A percentile compares a stretch with the other conserved stretches of the same genome.
phyloP scores from a whole-genome alignment of 139 green algal species.

The Picochlorum costavermella region DNA sequence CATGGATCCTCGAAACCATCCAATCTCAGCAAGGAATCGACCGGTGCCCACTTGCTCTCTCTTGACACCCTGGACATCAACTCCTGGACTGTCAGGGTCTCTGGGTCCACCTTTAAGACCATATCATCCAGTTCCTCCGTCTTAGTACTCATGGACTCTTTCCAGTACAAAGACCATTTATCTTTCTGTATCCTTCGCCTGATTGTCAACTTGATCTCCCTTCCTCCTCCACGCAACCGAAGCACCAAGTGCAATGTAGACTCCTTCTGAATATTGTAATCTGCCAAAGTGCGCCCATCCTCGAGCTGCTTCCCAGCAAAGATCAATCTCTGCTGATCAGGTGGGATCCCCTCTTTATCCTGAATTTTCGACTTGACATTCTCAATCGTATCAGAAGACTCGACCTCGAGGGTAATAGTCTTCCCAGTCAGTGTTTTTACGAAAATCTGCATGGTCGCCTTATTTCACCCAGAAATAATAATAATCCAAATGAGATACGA shows the following conservation, averaged over 20 bases:
- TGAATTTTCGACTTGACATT: slow-evolving; percentile 95
- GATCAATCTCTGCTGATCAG: slow-evolving; percentile 95
- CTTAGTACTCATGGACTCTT: slow-evolving; percentile 59
- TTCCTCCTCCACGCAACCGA: slow-evolving; percentile 20
- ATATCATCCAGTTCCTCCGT: slow-evolving; percentile 26
- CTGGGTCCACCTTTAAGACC: slow-evolving; percentile 19
- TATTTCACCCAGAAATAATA: neutral
- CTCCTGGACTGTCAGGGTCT: slow-evolving; percentile 10
- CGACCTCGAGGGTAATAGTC: slow-evolving; percentile 91
- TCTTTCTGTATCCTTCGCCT: slow-evolving; percentile 65
- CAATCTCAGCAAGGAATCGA: slow-evolving; percentile 23
- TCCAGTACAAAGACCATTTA: slow-evolving; percentile 82
- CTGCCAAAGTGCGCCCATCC: slow-evolving; percentile 87
- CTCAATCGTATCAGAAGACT: slow-evolving; percentile 71
- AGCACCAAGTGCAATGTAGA: slow-evolving; percentile 42
- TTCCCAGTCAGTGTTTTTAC: slow-evolving; percentile 81
- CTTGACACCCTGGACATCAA: slow-evolving; percentile 23
- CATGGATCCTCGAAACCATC: slow-evolving; percentile 39
- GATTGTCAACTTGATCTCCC: slow-evolving; percentile 37
- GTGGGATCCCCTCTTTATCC: slow-evolving; percentile 92
- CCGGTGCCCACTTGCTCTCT: slow-evolving; percentile 20
- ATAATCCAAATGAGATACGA: neutral
- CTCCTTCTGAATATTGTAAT: slow-evolving; percentile 98
- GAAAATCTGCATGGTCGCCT: slow-evolving; percentile 77
- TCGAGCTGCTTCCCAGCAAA: slow-evolving; percentile 98